Base-by-base conservation (phyloP, 441 rosid genomes). In the Aquilaria agallochum region DNA sequence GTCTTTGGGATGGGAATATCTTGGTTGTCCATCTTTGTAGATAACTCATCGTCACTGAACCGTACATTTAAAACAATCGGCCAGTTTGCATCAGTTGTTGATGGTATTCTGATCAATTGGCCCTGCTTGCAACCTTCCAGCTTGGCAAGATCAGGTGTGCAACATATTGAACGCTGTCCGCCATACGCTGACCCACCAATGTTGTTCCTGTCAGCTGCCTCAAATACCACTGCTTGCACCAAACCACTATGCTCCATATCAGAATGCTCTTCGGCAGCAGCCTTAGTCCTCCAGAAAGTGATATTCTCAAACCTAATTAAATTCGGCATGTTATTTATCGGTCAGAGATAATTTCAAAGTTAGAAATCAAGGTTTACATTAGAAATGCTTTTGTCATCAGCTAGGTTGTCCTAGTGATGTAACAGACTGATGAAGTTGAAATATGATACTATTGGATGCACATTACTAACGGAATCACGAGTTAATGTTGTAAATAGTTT, bases 171-270 rank as follows among this genome's bases (percentile, higher is more conserved):
- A 74, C 99, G 86, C 62, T 94, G 97, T 31, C 99, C 97, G 11
- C 99, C 99, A 72, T 91, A 94, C 49, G 99, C 99, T 56, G 99
- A 94, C 68, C 99, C 99, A 40, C 99, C 97, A 55, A 94, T 91
- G 61, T 77, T 83, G 72, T 94, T 84, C 11, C 97, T 83, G 74
- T 94, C 96, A n/a, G 91, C 92, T 20, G 88, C 95, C 75, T 94
- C 98, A 60, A 94, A 94, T 59, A 94, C 74, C 55, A 94, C 84
- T 33, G 84, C 92, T 63, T 94, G 97, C 53, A 89, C 77, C 74
- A 84, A 67, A 14, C 94, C 90, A 55, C 72, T 73, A 47, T 68
- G 85, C 40, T 79, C 82, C 69, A 55, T 70, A 2, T 65, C 68
- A 10, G 78, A 72, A 62, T 72, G 79, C 66, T 75, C 76, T 9